These are phyloP conservation scores for Coemansia sp. DNA, from an alignment of 192 early-diverging fungal species.

Conservation along the genomic window DNA sequence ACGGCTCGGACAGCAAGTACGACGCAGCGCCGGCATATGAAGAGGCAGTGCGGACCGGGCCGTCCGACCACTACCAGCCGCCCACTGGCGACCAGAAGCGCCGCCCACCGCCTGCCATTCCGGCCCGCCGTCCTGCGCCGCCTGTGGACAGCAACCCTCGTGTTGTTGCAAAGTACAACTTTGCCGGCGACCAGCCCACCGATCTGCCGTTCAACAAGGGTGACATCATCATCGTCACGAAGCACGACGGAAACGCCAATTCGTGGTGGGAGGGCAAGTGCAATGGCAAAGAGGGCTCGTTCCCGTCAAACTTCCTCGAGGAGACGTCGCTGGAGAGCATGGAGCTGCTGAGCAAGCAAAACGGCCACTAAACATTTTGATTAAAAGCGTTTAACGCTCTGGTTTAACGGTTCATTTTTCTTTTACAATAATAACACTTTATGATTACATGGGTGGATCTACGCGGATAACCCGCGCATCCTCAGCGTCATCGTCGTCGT, in stretches of 20 bases:
- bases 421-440: slow-evolving; percentile 1
- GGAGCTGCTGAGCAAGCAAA: slow-evolving; percentile 3
- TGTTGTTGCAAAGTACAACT: slow-evolving; percentile 84
- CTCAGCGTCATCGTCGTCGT: slow-evolving; percentile 17
- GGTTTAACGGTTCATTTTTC: background rate
- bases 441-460: background rate
- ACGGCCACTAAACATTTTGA: no score
- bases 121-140: slow-evolving; percentile 29
- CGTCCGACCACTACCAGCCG: slow-evolving; percentile 23
- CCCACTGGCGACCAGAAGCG: slow-evolving; percentile 27
- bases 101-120: slow-evolving; percentile 49
- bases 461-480: slow-evolving; percentile 16
- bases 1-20: slow-evolving; percentile 8
- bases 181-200: slow-evolving; percentile 70
- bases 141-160: slow-evolving; percentile 19
- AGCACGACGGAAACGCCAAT: slow-evolving; percentile 61
- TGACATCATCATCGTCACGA: slow-evolving; percentile 77
- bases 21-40: slow-evolving; percentile 10
- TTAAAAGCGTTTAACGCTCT: no score
- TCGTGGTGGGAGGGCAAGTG: slow-evolving; percentile 87
- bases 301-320: slow-evolving; percentile 77
- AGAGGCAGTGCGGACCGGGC: background rate
- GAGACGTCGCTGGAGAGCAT: slow-evolving; percentile 11
- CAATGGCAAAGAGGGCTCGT: slow-evolving; percentile 64
- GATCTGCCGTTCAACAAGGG: slow-evolving; percentile 85